Percentiles rank a stretch among this genome's conserved stretches.
These are phyloP conservation scores for Kodamaea arcana DNA, from an alignment of 1,139 yeast species.

Conservation along the genomic window DNA sequence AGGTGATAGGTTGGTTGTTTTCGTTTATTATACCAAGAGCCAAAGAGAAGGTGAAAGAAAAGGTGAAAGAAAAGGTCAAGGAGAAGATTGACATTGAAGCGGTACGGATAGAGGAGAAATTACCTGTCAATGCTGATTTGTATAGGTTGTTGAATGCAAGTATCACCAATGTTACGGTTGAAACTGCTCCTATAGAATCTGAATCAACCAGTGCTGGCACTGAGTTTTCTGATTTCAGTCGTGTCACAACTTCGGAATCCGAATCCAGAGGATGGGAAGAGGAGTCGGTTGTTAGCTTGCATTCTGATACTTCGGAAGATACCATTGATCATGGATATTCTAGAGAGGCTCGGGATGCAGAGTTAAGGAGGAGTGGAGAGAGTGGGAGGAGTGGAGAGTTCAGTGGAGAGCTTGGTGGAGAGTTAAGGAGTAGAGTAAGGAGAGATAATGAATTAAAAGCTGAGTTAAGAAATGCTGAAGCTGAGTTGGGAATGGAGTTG, in stretches of 20 bases:
- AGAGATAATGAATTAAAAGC: too few relatives aligned
- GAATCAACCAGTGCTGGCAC: conserved; percentile 2
- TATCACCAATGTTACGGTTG: conserved; percentile 6
- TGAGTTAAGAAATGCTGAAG: too few relatives aligned
- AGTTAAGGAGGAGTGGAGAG: too few relatives aligned
- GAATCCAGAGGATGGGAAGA: conserved; percentile 1
- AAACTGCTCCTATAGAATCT: background rate
- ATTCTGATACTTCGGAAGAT: background rate
- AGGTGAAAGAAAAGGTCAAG: background rate
- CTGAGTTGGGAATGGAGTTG: too few relatives aligned
- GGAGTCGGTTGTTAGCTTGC: background rate
- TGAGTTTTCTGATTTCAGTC: conserved; percentile 2
- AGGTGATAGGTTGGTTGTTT: conserved; percentile 10
- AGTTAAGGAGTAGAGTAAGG: too few relatives aligned
- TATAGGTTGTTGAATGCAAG: conserved; percentile 1
- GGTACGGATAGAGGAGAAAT: background rate
- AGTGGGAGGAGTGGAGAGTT: too few relatives aligned
- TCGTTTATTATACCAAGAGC: conserved; percentile 4
- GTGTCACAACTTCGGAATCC: conserved; percentile 1
- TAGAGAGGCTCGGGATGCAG: too few relatives aligned
- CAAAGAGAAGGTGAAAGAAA: background rate
- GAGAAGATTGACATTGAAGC: background rate
- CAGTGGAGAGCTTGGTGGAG: too few relatives aligned
- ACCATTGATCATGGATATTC: background rate
- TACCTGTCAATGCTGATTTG: background rate